Percentiles rank a stretch among this genome's conserved stretches.
These are phyloP conservation scores for Aspergillus campestris DNA, from an alignment of 495 filamentous ascomycete species.

Conservation along the genomic window DNA sequence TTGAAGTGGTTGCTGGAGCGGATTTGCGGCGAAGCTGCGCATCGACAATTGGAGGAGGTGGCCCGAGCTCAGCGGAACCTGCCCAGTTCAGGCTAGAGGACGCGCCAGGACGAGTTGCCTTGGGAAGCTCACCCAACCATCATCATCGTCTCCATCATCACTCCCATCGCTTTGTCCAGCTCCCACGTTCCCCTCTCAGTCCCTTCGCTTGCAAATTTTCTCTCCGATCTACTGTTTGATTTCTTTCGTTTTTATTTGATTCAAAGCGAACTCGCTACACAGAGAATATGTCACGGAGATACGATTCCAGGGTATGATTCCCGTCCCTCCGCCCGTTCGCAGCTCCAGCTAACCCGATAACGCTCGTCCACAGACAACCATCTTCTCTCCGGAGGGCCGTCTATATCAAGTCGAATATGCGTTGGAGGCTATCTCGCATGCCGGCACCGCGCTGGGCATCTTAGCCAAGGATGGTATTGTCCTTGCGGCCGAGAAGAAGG, in stretches of 20 bases:
- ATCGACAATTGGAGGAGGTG: constrained; percentile 28
- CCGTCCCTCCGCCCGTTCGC: constrained; percentile 12
- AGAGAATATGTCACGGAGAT: constrained; percentile 80
- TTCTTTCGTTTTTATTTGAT: constrained; percentile 9
- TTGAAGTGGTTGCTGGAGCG: constrained; percentile 5
- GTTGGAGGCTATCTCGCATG: constrained; percentile 96
- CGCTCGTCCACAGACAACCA: constrained; percentile 69
- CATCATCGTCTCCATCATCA: constrained; percentile 20
- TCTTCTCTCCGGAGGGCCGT: constrained; percentile 97
- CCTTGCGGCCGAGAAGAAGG: constrained; percentile 96
- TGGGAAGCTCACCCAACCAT: constrained; percentile 24
- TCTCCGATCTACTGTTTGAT: constrained; percentile 2
- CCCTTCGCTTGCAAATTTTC: constrained; percentile 2
- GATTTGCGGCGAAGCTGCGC: constrained; percentile 14
- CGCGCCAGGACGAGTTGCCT: constrained; percentile 43
- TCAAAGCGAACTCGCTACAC: constrained; percentile 10
- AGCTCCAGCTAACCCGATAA: constrained; percentile 43
- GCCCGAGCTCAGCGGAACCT: constrained; percentile 39
- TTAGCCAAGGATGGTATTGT: constrained; percentile 97
- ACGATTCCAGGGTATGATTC: constrained; percentile 82
- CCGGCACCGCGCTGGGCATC: constrained; percentile 92
- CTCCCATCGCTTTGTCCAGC: constrained; percentile 14
- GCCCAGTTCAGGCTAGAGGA: constrained; percentile 18
- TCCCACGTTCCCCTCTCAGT: constrained; percentile 10
- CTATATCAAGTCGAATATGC: constrained; percentile 99